These are phyloP conservation scores for Backusella tarrabulga DNA, from an alignment of 192 early-diverging fungal genomes.

Conservation along the genomic window DNA sequence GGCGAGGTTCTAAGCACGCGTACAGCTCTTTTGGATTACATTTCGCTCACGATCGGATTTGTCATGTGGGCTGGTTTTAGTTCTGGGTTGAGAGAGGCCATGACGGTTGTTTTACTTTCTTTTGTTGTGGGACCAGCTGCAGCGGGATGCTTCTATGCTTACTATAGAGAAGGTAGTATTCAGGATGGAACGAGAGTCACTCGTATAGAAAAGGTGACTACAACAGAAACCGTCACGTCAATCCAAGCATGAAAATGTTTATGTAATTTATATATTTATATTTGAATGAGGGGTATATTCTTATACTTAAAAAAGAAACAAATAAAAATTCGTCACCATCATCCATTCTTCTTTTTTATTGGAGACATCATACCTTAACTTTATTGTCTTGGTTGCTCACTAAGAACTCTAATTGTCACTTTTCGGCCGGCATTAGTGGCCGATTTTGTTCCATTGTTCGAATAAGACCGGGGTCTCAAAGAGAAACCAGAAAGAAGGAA, in stretches of 20 bases:
- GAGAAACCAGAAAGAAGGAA: neutral
- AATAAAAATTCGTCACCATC: neutral
- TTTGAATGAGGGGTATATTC: neutral
- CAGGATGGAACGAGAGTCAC: neutral
- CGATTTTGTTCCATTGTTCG: neutral
- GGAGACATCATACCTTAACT: neutral
- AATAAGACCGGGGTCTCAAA: neutral
- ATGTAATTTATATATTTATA: neutral
- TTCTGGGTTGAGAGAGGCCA: neutral
- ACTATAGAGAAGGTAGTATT: constrained; percentile 14
- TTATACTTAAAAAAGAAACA: neutral
- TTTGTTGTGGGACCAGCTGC: constrained; percentile 19
- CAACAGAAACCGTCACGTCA: neutral
- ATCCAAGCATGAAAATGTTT: neutral
- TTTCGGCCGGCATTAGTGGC: neutral
- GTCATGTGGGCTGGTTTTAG: constrained; percentile 14
- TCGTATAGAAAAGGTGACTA: neutral
- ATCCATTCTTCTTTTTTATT: neutral
- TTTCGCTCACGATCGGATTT: neutral
- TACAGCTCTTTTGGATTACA: neutral
- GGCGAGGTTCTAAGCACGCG: neutral
- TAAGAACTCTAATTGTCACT: neutral
- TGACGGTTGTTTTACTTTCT: neutral
- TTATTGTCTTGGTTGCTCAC: neutral
- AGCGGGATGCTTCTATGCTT: constrained; percentile 8